Evolutionary conservation across 2,329 filamentous ascomycete species (phyloP).

Genomic region (Fusarium albidum): DNA sequence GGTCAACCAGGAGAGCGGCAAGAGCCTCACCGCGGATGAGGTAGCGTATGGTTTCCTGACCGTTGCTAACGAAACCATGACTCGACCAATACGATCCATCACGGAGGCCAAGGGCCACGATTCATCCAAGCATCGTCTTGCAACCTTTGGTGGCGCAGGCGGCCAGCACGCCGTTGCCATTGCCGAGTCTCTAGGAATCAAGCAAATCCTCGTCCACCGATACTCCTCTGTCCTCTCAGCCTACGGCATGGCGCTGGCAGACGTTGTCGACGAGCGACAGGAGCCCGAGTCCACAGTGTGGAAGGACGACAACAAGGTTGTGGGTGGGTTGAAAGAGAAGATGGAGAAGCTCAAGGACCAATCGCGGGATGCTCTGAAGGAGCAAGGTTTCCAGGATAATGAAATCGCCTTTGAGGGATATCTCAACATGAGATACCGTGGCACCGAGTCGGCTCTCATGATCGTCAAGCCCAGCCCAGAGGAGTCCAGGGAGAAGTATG

Average conservation of each 20-base stretch:
- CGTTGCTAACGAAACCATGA: constrained; percentile 93
- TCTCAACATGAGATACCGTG: constrained; percentile 90
- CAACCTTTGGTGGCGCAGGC: constrained; percentile 91
- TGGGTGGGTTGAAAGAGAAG: constrained; percentile 72
- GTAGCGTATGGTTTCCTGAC: constrained; percentile 90
- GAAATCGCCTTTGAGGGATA: constrained; percentile 90
- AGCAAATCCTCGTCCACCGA: constrained; percentile 83
- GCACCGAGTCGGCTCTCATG: constrained; percentile 92
- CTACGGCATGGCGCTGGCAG: constrained; percentile 91
- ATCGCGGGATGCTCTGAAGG: constrained; percentile 70
- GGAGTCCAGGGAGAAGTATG: constrained; percentile 66
- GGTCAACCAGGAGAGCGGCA: constrained; percentile 79
- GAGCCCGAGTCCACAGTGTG: constrained; percentile 74
- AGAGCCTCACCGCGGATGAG: constrained; percentile 79
- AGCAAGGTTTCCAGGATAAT: constrained; percentile 80
- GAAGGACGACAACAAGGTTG: constrained; percentile 65
- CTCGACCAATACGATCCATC: constrained; percentile 85
- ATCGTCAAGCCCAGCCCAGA: constrained; percentile 75
- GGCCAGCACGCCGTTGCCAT: constrained; percentile 94
- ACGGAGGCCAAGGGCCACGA: constrained; percentile 94
- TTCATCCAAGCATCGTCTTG: constrained; percentile 87
- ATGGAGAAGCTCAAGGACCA: constrained; percentile 83
- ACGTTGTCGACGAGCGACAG: constrained; percentile 91
- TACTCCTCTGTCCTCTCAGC: constrained; percentile 91
- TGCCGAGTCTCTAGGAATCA: constrained; percentile 82